Evolutionary conservation across 495 filamentous ascomycete genomes (phyloP), one percentile per base, ranked within the genome.

Genomic region (Penicillium coprophilum): DNA sequence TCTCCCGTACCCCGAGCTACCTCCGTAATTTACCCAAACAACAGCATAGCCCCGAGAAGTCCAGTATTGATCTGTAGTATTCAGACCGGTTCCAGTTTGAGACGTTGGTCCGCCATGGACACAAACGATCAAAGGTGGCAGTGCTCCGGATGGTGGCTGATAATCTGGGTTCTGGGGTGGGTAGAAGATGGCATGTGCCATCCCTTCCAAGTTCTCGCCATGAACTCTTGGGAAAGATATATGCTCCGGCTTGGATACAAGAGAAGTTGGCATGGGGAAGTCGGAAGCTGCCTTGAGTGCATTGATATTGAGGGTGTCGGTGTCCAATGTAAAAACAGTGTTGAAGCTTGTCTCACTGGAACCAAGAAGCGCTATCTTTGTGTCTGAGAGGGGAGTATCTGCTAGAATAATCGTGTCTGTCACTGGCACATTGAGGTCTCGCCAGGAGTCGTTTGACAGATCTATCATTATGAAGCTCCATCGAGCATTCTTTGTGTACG

Each of bases 31-130:
- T 11, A 79, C 46, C 45, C 64, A 52, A 34, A 71, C 68, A 43
- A 71, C 63, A 27, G 74, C 77, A 55, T 74, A 81, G 15, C 77
- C 77, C 2, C 78, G 64, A 9, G 72, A 71, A 11, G 78, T 78
- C 51, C 60, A 77, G 55, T 77, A 80, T 59, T 81, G 77, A 6
- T 57, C 52, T 1, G 38, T 53, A 41, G 76, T 57, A 6, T 57
- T 40, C n/a, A 81, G 65, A 0, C 68, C 75, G 0, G 72, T 67
- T 7, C 62, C 31, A 5, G 49, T 53, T 50, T 72, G 63, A n/a
- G 50, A 57, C 11, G 76, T 79, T 20, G 77, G 77, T 6, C 77
- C 77, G 49, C 77, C 77, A 57, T 80, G 76, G 12, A 71, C 48
- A 15, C 31, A 63, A 19, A 81, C 60, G 12, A 81, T 73, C 20